A percentile compares a stretch with the other conserved stretches of the same genome.
phyloP scores from a whole-genome alignment of 441 rosid species.

The Adansonia rubrostipa region DNA sequence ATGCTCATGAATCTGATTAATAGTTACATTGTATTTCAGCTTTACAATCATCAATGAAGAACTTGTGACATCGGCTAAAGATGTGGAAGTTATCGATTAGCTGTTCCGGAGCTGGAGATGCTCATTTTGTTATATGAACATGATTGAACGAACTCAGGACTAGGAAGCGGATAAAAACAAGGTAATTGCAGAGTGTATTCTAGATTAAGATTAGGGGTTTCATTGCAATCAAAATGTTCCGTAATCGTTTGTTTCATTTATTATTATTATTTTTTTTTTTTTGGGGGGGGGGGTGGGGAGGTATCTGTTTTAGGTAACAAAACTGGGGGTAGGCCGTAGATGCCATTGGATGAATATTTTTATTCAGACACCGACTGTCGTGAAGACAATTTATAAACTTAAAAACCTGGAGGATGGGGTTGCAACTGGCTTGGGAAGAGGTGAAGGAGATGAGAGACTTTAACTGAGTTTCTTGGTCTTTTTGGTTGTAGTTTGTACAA shows the following conservation, averaged over 20 bases:
- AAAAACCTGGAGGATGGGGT: too few relatives aligned
- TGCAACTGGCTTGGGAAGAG: too few relatives aligned
- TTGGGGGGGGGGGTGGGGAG: too few relatives aligned
- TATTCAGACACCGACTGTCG: too few relatives aligned
- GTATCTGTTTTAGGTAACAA: background rate
- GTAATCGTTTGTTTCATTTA: conserved; percentile 22
- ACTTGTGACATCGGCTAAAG: background rate
- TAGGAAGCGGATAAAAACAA: background rate
- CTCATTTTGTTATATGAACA: background rate
- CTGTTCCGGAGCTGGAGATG: background rate
- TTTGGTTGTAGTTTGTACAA: too few relatives aligned
- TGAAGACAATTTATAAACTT: too few relatives aligned
- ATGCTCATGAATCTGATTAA: background rate
- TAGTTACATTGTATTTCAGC: background rate
- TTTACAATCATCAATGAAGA: background rate
- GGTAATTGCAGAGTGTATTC: background rate
- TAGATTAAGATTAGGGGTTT: conserved; percentile 26
- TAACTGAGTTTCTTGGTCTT: too few relatives aligned
- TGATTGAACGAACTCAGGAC: background rate
- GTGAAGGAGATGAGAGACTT: too few relatives aligned
- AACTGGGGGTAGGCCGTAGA: conserved; percentile 3
- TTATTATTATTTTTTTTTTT: too few relatives aligned
- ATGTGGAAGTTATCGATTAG: background rate
- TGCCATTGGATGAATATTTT: conserved; percentile 10
- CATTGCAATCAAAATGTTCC: conserved; percentile 20